phyloP scores from a whole-genome alignment of 805 yeast genomes.

The Vanderwaltozyma polyspora region DNA sequence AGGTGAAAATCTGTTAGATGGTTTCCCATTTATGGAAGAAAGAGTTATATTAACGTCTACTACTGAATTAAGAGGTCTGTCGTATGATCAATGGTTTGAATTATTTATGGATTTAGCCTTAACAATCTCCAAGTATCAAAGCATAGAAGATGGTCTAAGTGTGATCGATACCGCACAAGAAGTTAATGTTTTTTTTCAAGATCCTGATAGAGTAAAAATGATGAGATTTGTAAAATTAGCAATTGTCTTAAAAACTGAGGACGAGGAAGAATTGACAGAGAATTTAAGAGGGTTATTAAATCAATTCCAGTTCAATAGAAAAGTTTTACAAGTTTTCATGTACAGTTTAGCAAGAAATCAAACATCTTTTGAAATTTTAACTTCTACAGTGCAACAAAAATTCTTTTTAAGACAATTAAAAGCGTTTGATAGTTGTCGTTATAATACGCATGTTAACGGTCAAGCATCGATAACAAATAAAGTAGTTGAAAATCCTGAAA shows the following conservation, averaged over 20 bases:
- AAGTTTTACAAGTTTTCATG: constrained; percentile 53
- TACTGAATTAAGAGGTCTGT: constrained; percentile 60
- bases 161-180: constrained; percentile 64
- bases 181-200: constrained; percentile 67
- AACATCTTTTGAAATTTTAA: constrained; percentile 46
- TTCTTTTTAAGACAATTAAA: constrained; percentile 81
- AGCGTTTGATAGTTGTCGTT: constrained; percentile 65
- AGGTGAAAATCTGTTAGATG: constrained; percentile 33
- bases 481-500: constrained; percentile 31
- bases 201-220: constrained; percentile 45
- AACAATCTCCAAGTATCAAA: constrained; percentile 48
- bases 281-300: constrained; percentile 54
- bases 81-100: constrained; percentile 74
- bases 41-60: constrained; percentile 38
- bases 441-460: constrained; percentile 49
- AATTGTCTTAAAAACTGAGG: constrained; percentile 38
- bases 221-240: constrained; percentile 61
- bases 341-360: constrained; percentile 51
- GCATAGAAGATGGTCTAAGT: constrained; percentile 51
- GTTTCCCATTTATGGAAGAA: constrained; percentile 29
- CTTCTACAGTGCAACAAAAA: constrained; percentile 79
- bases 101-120: constrained; percentile 72
- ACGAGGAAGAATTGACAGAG: constrained; percentile 42
- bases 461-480: constrained; percentile 63
- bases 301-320: constrained; percentile 65